Base-by-base conservation (phyloP, 2,329 filamentous ascomycete genomes). In the Paraconiothyrium brasiliense region DNA sequence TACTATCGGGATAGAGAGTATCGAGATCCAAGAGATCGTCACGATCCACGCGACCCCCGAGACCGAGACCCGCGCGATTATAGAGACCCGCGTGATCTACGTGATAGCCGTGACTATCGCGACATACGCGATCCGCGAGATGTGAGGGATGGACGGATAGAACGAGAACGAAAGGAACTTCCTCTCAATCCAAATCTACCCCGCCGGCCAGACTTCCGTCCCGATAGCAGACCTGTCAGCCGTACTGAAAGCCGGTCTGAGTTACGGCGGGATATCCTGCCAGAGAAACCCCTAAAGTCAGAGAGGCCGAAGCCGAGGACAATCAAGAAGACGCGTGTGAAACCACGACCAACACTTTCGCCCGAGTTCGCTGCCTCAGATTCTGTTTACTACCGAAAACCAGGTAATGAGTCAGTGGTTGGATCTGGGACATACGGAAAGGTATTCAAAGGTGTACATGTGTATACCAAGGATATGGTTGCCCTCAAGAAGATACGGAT, bases 341-440 rank as follows among this genome's bases (percentile, higher is more conserved):
- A 93, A 73, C 84, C 88, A 50, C 88, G 89, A 56, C 93, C 92
- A 2, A 86, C 84, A 5, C 81, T 98, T 1, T 81, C 90, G 0
- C 81, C 88, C 27, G 92, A 97, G 35, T 87, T 94, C 70, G 87
- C 89, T 11, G 83, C 85, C 6, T 97, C 94, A 0, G 91, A 94
- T 49, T 97, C 94, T 0, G 93, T 98, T 3, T 98, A 96, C 79
- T 97, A 91, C 80, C 87, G 94, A 66, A 98, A 97, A 76, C 94
- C 94, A 1, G 94, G 94, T n/a, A 97, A 98, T 70, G 94, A 97
- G 76, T 98, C 94, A 0, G 94, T 98, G 0, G 91, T 98, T 22
- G 94, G 94, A 16, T 97, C 94, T 47, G 94, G 94, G 11, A 98
- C 94, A 0, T 98, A 97, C 71, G 95, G 93, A 56, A 97, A 97